Base-by-base conservation (phyloP, 805 yeast genomes). In the Lachancea lanzarotensis region DNA sequence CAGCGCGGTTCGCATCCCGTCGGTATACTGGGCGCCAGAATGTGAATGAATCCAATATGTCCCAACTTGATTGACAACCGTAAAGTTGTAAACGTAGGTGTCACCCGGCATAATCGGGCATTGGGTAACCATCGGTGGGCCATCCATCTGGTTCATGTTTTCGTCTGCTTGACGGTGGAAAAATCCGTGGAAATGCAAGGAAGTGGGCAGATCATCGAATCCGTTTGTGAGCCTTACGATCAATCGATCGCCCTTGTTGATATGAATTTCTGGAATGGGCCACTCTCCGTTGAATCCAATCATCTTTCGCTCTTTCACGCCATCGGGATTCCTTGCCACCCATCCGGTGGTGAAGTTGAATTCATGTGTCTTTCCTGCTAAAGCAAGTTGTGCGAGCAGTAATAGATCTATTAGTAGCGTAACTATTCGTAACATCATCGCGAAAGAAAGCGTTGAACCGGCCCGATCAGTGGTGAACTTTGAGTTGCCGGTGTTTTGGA, bases 31-130 rank as follows among this genome's bases (percentile, higher is more conserved):
- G 12, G 84, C 68, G 0, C 87, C 89, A 32, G 81, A 71, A 55
- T 84, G 95, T 4, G 88, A 79, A 60, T 84, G 95, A 62, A 84
- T 84, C 95, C 95, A 84, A 65, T 71, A 84, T n/a, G 87, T 75
- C 41, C 95, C 95, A 3, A 69, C 78, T 60, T 84, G 90, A 50
- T 77, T 73, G 7, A 64, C 71, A 9, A 82, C 82, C 2, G 84
- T 79, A 56, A 84, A 84, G 63, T 84, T 83, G 65, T 84, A 84
- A 37, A 80, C 60, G 58, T 72, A 74, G 2, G 87, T 76, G 52
- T 76, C 77, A 25, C 84, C 84, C 8, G 84, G 81, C 35, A 78
- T 74, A 48, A 84, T 81, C 29, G 91, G 91, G 67, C 91, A 84
- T 60, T 84, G 91, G 3, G 89, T 81, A 11, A 84, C 82, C 74